phyloP scores from a whole-genome alignment of 2,329 filamentous ascomycete genomes.

The Pseudogymnoascus sp. region DNA sequence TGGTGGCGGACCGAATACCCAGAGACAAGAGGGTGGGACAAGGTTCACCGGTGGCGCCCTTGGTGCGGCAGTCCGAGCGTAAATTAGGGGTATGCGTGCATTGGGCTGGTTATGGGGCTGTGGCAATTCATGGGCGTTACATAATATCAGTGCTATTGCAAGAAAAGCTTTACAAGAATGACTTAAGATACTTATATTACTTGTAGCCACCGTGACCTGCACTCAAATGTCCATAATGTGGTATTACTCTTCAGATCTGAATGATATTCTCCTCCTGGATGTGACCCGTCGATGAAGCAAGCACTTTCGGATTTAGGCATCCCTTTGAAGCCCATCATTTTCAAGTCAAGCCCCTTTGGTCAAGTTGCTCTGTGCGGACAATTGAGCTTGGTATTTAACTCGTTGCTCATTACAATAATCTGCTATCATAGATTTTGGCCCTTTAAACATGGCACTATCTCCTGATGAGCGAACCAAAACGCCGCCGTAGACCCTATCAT shows the following conservation, averaged over 20 bases:
- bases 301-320: neutral
- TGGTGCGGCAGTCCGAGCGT: conserved; percentile 59
- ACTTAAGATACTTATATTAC: conserved; percentile 6
- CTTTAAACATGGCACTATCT: neutral
- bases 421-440: conserved; percentile 1
- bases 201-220: neutral
- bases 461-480: conserved; percentile 1
- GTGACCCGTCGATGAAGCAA: neutral
- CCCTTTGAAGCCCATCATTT: neutral
- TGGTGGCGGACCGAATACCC: conserved; percentile 49
- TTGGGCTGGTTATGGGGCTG: conserved; percentile 27
- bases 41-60: conserved; percentile 77
- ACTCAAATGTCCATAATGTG: neutral
- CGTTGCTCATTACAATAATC: neutral
- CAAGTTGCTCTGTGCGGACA: neutral
- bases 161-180: conserved; percentile 26
- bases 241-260: neutral
- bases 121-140: conserved; percentile 25
- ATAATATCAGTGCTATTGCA: conserved; percentile 12
- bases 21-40: conserved; percentile 63
- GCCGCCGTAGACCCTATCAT: neutral
- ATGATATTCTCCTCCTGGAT: neutral
- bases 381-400: conserved; percentile 6
- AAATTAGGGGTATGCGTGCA: conserved; percentile 28
- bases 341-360: neutral